Conservation (phyloP, 257 asterid species). For the Ehretia macrophylla region DNA sequence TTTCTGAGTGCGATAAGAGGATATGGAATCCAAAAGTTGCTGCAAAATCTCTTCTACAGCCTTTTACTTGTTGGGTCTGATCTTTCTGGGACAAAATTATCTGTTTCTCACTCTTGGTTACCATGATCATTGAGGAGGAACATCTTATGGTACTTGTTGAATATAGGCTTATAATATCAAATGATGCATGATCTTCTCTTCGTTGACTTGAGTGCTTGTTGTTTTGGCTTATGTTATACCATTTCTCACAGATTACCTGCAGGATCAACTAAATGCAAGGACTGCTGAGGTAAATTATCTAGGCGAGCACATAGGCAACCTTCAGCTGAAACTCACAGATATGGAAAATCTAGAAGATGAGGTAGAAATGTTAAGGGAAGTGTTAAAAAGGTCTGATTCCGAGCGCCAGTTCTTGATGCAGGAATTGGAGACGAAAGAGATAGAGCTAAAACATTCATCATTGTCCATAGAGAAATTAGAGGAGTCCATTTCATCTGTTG, state of each 20-base stretch:
- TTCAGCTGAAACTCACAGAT: conserved; percentile 42
- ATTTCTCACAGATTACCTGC: conserved; percentile 73
- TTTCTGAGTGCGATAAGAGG: no score
- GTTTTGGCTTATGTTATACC: conserved; percentile 14
- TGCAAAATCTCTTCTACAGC: no score
- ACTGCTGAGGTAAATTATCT: conserved; percentile 45
- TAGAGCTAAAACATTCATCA: conserved; percentile 35
- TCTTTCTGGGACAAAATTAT: no score
- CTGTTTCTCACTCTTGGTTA: neutral
- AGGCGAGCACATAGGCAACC: conserved; percentile 46
- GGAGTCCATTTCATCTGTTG: conserved; percentile 62
- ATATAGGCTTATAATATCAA: neutral
- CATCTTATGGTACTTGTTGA: neutral
- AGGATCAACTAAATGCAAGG: conserved; percentile 73
- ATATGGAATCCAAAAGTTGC: no score
- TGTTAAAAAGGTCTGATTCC: conserved; percentile 39
- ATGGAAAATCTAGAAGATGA: conserved; percentile 47
- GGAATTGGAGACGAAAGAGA: conserved; percentile 55
- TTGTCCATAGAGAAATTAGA: conserved; percentile 52
- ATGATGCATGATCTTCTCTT: conserved; percentile 1
- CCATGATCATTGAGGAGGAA: conserved; percentile 1
- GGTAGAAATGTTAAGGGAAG: conserved; percentile 47
- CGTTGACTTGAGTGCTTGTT: conserved; percentile 2
- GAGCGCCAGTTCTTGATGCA: conserved; percentile 42
- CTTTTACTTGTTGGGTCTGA: no score